Evolutionary conservation across 208 protist species (phyloP).

Genomic region (Leishmania major): DNA sequence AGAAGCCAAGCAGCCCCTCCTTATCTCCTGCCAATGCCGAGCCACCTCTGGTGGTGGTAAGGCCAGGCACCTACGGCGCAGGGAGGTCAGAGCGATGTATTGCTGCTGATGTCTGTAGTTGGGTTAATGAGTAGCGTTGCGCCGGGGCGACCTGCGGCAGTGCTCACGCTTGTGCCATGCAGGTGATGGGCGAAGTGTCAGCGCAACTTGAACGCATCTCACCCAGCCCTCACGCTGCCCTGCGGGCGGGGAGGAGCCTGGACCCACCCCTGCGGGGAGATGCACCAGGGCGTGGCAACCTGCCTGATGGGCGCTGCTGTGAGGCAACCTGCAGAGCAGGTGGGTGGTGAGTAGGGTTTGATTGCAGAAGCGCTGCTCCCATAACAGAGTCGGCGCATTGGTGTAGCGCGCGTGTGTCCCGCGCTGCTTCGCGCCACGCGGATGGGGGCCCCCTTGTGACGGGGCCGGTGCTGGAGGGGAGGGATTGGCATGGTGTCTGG

Average conservation of each 20-base stretch:
- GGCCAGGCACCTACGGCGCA: not conserved
- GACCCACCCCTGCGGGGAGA: no score
- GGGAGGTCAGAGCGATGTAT: not conserved
- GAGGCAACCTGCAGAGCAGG: not conserved
- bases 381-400: not conserved
- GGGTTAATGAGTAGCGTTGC: not conserved
- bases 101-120: not conserved
- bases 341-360: not conserved
- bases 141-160: no score
- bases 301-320: no score
- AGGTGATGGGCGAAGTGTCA: no score
- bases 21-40: not conserved
- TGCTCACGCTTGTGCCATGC: no score
- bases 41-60: not conserved
- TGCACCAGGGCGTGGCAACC: not conserved
- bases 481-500: not conserved
- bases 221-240: not conserved
- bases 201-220: no score
- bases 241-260: not conserved
- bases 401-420: no score
- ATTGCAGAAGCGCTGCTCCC: not conserved
- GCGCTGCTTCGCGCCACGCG: not conserved
- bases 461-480: no score
- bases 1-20: not conserved
- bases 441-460: not conserved